Evolutionary conservation across 164 flowering plant species (phyloP).

Genomic region (Magnolia changhungtana): DNA sequence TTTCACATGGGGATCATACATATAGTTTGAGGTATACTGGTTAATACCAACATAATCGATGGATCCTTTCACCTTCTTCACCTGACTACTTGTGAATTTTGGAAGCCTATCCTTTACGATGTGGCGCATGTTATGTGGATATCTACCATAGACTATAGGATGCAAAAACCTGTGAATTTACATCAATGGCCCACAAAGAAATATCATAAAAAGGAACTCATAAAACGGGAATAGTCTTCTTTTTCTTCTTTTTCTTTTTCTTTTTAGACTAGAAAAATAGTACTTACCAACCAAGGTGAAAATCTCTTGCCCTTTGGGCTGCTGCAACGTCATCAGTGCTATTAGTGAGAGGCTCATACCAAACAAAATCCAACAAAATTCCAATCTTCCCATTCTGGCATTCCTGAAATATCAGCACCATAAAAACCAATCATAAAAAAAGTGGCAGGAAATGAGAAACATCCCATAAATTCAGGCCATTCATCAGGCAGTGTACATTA

Average conservation of each 20-base stretch:
- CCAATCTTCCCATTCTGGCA: conserved; percentile 17
- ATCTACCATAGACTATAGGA: background rate
- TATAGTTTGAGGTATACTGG: background rate
- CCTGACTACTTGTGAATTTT: background rate
- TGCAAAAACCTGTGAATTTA: background rate
- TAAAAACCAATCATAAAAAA: background rate
- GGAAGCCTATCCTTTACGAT: background rate
- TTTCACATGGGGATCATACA: no score
- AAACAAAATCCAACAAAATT: conserved; percentile 22
- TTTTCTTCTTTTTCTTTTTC: no score
- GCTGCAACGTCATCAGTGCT: conserved; percentile 9
- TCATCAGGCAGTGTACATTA: background rate
- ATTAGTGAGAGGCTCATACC: conserved; percentile 26
- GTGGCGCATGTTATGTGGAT: background rate
- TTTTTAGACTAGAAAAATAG: no score
- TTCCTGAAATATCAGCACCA: background rate
- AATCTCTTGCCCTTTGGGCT: conserved; percentile 21
- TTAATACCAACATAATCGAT: conserved; percentile 16
- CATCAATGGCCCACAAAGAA: no score
- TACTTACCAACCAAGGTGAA: conserved; percentile 18
- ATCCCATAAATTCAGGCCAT: no score
- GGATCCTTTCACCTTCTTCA: background rate
- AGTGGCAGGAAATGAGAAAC: no score
- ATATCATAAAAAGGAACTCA: no score
- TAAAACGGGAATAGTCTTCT: no score